Conservation (phyloP, 1,284 basidiomycete species). For the Boletus semigastroideus region DNA sequence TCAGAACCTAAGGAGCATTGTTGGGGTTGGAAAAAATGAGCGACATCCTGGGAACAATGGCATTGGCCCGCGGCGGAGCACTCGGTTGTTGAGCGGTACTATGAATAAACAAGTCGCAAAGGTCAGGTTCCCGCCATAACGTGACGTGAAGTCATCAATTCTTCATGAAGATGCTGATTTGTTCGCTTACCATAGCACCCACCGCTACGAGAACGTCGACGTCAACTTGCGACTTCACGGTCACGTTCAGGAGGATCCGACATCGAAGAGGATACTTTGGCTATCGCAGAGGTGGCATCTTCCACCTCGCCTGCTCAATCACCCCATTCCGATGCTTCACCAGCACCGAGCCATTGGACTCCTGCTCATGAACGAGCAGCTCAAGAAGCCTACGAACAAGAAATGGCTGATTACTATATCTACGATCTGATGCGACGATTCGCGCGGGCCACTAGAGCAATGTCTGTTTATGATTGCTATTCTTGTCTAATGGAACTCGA, state of each 20-base stretch:
- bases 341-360: conserved; percentile 56
- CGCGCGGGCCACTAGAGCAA: conserved; percentile 70
- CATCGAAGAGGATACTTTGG: conserved; percentile 57
- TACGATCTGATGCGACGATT: conserved; percentile 81
- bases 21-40: conserved; percentile 49
- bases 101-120: conserved; percentile 49
- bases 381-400: conserved; percentile 67
- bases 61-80: conserved; percentile 61
- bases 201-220: conserved; percentile 59
- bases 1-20: conserved; percentile 53
- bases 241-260: conserved; percentile 67
- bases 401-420: conserved; percentile 79
- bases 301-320: conserved; percentile 64
- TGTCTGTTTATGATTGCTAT: conserved; percentile 76
- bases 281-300: conserved; percentile 46
- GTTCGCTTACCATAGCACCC: conserved; percentile 35
- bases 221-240: conserved; percentile 48
- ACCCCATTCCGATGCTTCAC: conserved; percentile 59
- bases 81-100: conserved; percentile 58
- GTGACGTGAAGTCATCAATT: background rate
- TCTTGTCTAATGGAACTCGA: conserved; percentile 75
- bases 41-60: conserved; percentile 41
- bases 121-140: conserved; percentile 23
- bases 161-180: conserved; percentile 12
- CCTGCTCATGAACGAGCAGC: conserved; percentile 61